These are phyloP conservation scores for Sporothrix dimorphospora DNA, from an alignment of 2,329 filamentous ascomycete species.

Conservation along the genomic window DNA sequence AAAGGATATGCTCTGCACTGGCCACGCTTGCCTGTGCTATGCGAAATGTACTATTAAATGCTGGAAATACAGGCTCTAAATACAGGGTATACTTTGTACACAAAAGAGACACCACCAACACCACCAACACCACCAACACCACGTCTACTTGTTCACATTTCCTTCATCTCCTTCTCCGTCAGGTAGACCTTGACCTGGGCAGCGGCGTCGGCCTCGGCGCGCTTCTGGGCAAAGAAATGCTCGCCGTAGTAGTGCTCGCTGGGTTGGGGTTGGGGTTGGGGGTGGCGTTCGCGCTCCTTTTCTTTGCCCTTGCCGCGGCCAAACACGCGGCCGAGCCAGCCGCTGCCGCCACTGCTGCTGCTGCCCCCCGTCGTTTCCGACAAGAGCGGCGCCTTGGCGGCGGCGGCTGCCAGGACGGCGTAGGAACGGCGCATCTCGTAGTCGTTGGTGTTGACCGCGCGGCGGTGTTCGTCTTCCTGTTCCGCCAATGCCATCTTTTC, in stretches of 20 bases:
- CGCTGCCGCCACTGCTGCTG: not conserved
- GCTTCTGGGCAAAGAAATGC: not conserved
- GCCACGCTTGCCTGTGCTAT: no score
- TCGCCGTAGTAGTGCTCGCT: not conserved
- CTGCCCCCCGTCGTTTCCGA: not conserved
- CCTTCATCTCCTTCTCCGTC: not conserved
- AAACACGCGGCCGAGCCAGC: slow-evolving; percentile 19
- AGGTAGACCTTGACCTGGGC: not conserved
- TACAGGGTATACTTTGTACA: no score
- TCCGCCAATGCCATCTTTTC: not conserved
- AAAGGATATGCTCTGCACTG: no score
- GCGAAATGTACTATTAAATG: no score
- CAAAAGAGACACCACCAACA: no score
- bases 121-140: no score
- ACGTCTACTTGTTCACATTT: no score
- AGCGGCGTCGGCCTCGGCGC: not conserved
- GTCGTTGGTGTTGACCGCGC: not conserved
- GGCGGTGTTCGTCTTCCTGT: not conserved
- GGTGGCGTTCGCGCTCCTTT: not conserved
- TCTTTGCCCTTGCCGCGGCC: slow-evolving; percentile 12
- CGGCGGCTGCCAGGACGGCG: no score
- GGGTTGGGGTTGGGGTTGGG: no score
- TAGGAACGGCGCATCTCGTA: not conserved
- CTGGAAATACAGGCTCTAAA: no score
- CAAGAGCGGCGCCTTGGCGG: not conserved